Evolutionary conservation across 2,329 filamentous ascomycete species (phyloP).

Genomic region (Penicillium olsonii): DNA sequence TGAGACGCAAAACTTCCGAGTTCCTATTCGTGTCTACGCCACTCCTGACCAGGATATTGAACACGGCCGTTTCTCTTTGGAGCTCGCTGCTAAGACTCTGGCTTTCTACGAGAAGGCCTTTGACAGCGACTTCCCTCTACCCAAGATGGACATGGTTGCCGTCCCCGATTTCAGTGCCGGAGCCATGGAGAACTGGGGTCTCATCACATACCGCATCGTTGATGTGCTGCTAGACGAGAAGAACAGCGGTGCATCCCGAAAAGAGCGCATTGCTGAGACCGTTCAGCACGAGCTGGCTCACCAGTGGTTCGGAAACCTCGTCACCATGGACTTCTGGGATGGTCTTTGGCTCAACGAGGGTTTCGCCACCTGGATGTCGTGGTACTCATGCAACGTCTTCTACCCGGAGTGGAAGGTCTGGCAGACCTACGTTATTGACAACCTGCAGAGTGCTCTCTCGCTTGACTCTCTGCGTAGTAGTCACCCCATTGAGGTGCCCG

Average conservation of each 20-base stretch:
- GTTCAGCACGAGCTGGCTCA: slow-evolving; percentile 97
- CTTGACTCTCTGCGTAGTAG: slow-evolving; percentile 91
- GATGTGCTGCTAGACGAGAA: slow-evolving; percentile 90
- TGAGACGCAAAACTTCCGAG: slow-evolving; percentile 86
- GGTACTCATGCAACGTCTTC: slow-evolving; percentile 92
- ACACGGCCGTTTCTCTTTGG: slow-evolving; percentile 85
- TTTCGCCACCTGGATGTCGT: slow-evolving; percentile 89
- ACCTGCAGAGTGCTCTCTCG: slow-evolving; percentile 80
- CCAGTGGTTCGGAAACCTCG: slow-evolving; percentile 97
- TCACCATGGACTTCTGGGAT: slow-evolving; percentile 99
- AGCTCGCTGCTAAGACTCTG: slow-evolving; percentile 84
- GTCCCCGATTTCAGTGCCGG: slow-evolving; percentile 95
- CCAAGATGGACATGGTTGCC: slow-evolving; percentile 96
- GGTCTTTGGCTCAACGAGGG: slow-evolving; percentile 95
- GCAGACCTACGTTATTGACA: slow-evolving; percentile 93
- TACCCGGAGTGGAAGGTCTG: slow-evolving; percentile 99
- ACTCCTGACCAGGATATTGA: slow-evolving; percentile 88
- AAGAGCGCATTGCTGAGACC: slow-evolving; percentile 90
- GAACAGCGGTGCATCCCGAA: slow-evolving; percentile 81
- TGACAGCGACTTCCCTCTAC: slow-evolving; percentile 79
- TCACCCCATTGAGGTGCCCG: slow-evolving; percentile 93
- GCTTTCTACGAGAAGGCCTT: slow-evolving; percentile 97
- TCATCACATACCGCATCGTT: slow-evolving; percentile 92
- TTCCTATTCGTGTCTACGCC: slow-evolving; percentile 91
- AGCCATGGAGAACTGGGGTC: slow-evolving; percentile 98